Evolutionary conservation across 1,284 basidiomycete species (phyloP).

Genomic region (Cryptococcus depauperatus): DNA sequence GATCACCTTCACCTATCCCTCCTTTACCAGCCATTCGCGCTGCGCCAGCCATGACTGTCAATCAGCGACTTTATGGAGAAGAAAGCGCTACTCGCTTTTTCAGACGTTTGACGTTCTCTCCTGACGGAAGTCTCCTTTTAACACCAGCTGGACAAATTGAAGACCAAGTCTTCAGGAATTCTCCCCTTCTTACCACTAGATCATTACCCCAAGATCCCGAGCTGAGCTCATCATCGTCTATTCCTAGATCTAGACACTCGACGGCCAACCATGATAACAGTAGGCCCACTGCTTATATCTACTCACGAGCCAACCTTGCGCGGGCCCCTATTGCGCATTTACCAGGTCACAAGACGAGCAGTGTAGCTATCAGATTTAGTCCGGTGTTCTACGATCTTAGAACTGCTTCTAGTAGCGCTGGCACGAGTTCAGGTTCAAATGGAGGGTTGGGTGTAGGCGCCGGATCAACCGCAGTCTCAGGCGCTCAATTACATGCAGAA

Average conservation of each 20-base stretch:
- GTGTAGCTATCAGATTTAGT: conserved; percentile 86
- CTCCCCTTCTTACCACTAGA: conserved; percentile 45
- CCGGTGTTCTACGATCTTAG: conserved; percentile 87
- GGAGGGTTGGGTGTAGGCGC: too few relatives aligned
- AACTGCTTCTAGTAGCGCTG: too few relatives aligned
- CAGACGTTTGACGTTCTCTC: conserved; percentile 83
- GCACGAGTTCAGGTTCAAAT: too few relatives aligned
- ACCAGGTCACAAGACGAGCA: conserved; percentile 92
- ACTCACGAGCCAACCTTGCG: conserved; percentile 87
- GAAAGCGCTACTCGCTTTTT: conserved; percentile 96
- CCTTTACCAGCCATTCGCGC: conserved; percentile 74
- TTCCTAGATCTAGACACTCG: conserved; percentile 19
- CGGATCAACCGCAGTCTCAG: too few relatives aligned
- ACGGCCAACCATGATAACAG: conserved; percentile 50
- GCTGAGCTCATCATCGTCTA: conserved; percentile 7
- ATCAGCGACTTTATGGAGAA: conserved; percentile 73
- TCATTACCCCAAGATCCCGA: conserved; percentile 29
- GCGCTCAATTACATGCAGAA: conserved; percentile 46
- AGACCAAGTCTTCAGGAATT: conserved; percentile 59
- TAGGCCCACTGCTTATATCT: conserved; percentile 76
- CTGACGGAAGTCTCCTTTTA: conserved; percentile 84
- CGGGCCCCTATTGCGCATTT: conserved; percentile 86
- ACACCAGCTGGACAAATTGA: conserved; percentile 96
- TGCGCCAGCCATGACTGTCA: conserved; percentile 44
- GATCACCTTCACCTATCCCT: conserved; percentile 84